Base-by-base conservation (phyloP, 2,329 filamentous ascomycete species). In the Xylariaceae sp. region DNA sequence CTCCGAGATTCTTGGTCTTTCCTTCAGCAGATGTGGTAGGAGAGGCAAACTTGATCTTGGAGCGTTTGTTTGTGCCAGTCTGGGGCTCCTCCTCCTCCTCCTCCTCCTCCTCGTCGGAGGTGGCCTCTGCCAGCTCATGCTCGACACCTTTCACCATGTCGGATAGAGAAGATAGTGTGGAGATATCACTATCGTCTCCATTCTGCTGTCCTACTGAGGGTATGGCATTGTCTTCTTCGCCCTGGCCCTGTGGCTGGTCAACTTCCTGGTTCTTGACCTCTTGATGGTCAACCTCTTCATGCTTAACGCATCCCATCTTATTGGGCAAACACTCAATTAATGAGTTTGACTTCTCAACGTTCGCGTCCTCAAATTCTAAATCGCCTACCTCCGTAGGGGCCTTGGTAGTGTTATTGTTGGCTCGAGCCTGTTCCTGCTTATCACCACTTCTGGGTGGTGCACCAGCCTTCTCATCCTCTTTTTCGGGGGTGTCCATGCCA, bases 261-360 rank as follows among this genome's bases (percentile, higher is more conserved):
- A 6, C n/a, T 4, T 45, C 13, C 13, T 13, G 11, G 42, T 9
- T n/a, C 42, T 42, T 42, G 37, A 45, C 42, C 11, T 15, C 13
- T 11, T 6, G 10, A 13, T 13, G 13, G 5, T 45, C 42, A 5
- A n/a, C 42, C 13, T 15, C 9, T 53, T 60, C 47, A 7, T 42
- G 15, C 18, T 53, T 39, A 35, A 54, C 18, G 1, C 30, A 37
- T 50, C 58, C 54, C 48, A 53, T 60, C 39, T 42, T 7, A 49
- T 51, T 15, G 39, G 49, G 35, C 18, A 47, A 51, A 15, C 37
- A 34, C 18, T 39, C 15, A 4, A 44, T 7, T 17, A 11, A 39
- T 7, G 53, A 37, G 9, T 8, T 4, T 30, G 23, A 13, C 6
- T 11, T 17, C 2, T 39, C 18, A 2, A 13, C n/a, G 34, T 2